Conservation (phyloP, 768 basidiomycete genomes). For the Psilocybe cyanescens region DNA sequence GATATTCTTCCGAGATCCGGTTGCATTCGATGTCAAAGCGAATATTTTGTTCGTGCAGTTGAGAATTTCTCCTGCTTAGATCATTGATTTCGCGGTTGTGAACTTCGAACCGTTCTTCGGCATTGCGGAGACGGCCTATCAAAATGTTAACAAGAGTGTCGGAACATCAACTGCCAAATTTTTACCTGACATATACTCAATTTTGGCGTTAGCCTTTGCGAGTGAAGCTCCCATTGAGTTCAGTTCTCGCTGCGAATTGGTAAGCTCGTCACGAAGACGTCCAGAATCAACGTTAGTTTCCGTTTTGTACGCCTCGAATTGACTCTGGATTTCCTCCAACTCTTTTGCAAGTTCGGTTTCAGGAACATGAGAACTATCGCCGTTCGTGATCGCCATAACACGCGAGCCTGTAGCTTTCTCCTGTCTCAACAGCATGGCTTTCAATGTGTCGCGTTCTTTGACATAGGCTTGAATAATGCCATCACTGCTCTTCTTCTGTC, state of each 20-base stretch:
- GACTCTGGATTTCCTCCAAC: conserved; percentile 72
- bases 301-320: conserved; percentile 78
- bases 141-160: conserved; percentile 4
- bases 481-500: conserved; percentile 72
- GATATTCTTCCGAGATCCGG: conserved; percentile 69
- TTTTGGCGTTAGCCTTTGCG: conserved; percentile 84
- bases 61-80: conserved; percentile 67
- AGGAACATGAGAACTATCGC: conserved; percentile 10
- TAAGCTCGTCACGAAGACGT: conserved; percentile 72
- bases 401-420: conserved; percentile 33
- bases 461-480: conserved; percentile 77
- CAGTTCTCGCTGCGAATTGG: conserved; percentile 66
- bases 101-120: conserved; percentile 67
- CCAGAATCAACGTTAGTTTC: conserved; percentile 84
- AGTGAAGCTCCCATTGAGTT: conserved; percentile 66
- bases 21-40: conserved; percentile 77
- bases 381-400: conserved; percentile 21
- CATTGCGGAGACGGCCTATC: conserved; percentile 70
- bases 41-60: conserved; percentile 74
- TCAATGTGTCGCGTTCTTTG: conserved; percentile 88
- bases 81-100: conserved; percentile 70
- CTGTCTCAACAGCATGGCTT: conserved; percentile 67
- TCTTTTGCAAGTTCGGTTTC: conserved; percentile 54
- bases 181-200: conserved; percentile 75
- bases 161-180: not conserved